Percentiles rank a stretch among this genome's conserved stretches.
These are phyloP conservation scores for Dysphania ambrosioides DNA, from an alignment of 148 eudicot species.

Conservation along the genomic window DNA sequence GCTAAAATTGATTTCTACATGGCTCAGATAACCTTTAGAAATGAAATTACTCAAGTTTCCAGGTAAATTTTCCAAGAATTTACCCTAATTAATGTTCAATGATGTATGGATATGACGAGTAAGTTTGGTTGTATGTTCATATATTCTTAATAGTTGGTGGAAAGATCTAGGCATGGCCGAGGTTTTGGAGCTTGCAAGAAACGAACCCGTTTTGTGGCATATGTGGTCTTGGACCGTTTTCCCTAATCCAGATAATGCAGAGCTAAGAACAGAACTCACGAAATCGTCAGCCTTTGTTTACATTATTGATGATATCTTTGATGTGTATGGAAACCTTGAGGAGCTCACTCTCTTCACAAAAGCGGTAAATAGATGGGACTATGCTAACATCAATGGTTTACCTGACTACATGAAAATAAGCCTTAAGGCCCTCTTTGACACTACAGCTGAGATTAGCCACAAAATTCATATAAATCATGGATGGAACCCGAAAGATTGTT, in stretches of 20 bases:
- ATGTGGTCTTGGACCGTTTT: slow-evolving; percentile 56
- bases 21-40: slow-evolving; percentile 20
- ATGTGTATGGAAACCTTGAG: slow-evolving; percentile 48
- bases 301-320: slow-evolving; percentile 74
- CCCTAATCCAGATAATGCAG: slow-evolving; percentile 33
- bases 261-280: slow-evolving; percentile 49
- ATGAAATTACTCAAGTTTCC: slow-evolving; percentile 44
- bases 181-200: slow-evolving; percentile 45
- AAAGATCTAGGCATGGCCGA: slow-evolving; percentile 35
- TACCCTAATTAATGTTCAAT: background rate
- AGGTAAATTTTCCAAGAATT: slow-evolving; percentile 28
- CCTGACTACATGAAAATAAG: slow-evolving; percentile 55
- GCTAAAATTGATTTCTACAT: slow-evolving; percentile 30
- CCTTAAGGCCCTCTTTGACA: slow-evolving; percentile 42
- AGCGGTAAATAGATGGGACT: slow-evolving; percentile 58
- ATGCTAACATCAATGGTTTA: slow-evolving; percentile 22
- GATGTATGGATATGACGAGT: no score
- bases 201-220: slow-evolving; percentile 65
- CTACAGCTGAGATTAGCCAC: slow-evolving; percentile 36
- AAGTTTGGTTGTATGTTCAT: background rate
- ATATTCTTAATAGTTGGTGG: no score
- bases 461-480: slow-evolving; percentile 40
- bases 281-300: slow-evolving; percentile 52
- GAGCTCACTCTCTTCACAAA: slow-evolving; percentile 56
- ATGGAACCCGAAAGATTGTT: slow-evolving; percentile 29